Base-by-base conservation (phyloP, 1,284 basidiomycete species). In the Wallemia mellicola region DNA sequence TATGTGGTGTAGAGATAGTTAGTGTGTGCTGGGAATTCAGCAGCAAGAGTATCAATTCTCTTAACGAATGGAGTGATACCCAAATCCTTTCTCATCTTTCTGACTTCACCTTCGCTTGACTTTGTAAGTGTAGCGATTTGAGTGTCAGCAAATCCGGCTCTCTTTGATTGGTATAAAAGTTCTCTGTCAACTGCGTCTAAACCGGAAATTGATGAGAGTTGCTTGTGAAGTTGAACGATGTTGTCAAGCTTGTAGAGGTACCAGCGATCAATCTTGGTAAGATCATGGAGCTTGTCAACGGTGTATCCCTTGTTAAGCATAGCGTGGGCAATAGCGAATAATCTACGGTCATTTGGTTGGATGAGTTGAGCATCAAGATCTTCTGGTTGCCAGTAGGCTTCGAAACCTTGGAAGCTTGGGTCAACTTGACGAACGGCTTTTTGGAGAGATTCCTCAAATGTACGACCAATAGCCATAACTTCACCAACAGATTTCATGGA, bases 1-100 rank as follows among this genome's bases (percentile, higher is more conserved):
- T 98, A 99, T 22, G 94, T 96, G 48, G 94, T 98, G 74, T 98
- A 99, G 62, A 99, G 82, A 73, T 98, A 98, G 76, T 98, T 98
- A 67, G 94, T 98, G 72, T 94, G 83, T 2, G 94, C 94, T 24
- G 94, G 94, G 75, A 86, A 98, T 72, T 99, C 94, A 63, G 94
- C 94, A 28, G 92, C 94, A 62, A 99, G 80, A 2, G 94, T 98
- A 72, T 99, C 94, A 72, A 99, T 98, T 63, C 91, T 86, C 74
- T 99, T 98, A 69, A 99, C 94, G 71, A 92, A 98, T 57, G 94
- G 94, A 19, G 83, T 94, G 66, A 98, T 79, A 59, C 82, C 80
- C 62, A 85, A 74, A 2, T 80, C 77, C 73, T 96, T 95, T 66
- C 92, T 82, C 69, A 82, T 76, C 1, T 79, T 77, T 62, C 94